phyloP scores from a whole-genome alignment of 2,329 filamentous ascomycete genomes.

The Venturiaceae sp. region DNA sequence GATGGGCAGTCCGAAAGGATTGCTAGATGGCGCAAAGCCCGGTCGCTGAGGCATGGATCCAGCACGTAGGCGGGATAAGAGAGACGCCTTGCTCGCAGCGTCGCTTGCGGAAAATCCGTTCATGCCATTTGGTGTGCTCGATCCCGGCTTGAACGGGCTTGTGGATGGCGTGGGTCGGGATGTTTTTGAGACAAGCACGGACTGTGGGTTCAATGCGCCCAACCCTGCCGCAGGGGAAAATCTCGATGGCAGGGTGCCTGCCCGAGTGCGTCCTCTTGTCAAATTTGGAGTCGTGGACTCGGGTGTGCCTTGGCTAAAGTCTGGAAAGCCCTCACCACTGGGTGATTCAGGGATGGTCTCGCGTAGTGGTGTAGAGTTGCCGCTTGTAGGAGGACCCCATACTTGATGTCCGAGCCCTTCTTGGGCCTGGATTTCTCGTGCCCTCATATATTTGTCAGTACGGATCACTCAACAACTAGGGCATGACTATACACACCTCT shows the following conservation, averaged over 20 bases:
- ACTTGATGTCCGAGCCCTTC: slow-evolving; percentile 68
- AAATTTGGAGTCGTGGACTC: slow-evolving; percentile 38
- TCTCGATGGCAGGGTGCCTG: slow-evolving; percentile 90
- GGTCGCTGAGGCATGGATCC: slow-evolving; percentile 90
- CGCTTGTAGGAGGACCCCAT: slow-evolving; percentile 94
- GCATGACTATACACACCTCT: slow-evolving; percentile 58
- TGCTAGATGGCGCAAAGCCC: slow-evolving; percentile 48
- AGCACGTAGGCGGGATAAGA: slow-evolving; percentile 77
- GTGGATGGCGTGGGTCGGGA: slow-evolving; percentile 79
- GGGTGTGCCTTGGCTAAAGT: slow-evolving; percentile 61
- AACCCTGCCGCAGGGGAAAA: slow-evolving; percentile 69
- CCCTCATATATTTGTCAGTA: slow-evolving; percentile 41
- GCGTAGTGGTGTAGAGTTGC: slow-evolving; percentile 88
- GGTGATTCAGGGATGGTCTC: slow-evolving; percentile 97
- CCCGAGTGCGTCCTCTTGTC: slow-evolving; percentile 72
- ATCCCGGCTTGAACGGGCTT: slow-evolving; percentile 70
- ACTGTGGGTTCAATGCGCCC: slow-evolving; percentile 44
- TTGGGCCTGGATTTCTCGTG: slow-evolving; percentile 93
- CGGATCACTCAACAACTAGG: slow-evolving; percentile 9
- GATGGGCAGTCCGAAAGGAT: slow-evolving; percentile 78
- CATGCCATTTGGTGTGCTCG: slow-evolving; percentile 20
- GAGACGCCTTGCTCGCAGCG: slow-evolving; percentile 46
- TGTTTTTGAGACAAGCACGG: slow-evolving; percentile 59
- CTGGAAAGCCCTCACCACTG: slow-evolving; percentile 83
- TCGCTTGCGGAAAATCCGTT: not conserved